phyloP scores from a whole-genome alignment of 2,329 filamentous ascomycete genomes.

The Elsinoe arachidis region DNA sequence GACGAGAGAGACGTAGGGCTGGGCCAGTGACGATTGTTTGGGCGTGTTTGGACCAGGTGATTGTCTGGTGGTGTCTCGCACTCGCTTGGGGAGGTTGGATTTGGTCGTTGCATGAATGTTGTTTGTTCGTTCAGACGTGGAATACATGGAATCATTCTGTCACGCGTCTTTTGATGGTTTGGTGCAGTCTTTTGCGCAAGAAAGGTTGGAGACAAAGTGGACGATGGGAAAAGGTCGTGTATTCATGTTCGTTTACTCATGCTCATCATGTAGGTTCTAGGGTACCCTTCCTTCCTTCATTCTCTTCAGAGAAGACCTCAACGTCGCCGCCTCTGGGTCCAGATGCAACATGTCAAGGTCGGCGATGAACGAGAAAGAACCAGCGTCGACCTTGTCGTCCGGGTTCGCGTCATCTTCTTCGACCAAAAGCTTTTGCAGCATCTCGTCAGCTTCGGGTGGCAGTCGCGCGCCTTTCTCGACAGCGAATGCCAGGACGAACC shows the following conservation, averaged over 20 bases:
- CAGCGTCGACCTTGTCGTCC: neutral
- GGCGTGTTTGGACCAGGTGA: no score
- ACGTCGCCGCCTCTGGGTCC: neutral
- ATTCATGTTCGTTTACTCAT: neutral
- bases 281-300: neutral
- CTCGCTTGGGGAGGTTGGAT: no score
- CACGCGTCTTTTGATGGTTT: no score
- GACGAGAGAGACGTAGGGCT: no score
- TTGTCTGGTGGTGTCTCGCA: no score
- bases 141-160: no score
- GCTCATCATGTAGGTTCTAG: neutral
- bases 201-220: no score
- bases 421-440: neutral
- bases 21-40: no score
- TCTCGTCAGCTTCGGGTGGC: neutral
- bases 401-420: neutral
- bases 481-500: neutral
- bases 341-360: neutral
- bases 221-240: neutral
- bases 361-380: neutral
- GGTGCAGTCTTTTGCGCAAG: no score
- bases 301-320: neutral
- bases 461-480: neutral
- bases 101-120: no score
- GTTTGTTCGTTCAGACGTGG: no score